Evolutionary conservation across 495 filamentous ascomycete species (phyloP).

Genomic region (Aspergillus bertholletiae): DNA sequence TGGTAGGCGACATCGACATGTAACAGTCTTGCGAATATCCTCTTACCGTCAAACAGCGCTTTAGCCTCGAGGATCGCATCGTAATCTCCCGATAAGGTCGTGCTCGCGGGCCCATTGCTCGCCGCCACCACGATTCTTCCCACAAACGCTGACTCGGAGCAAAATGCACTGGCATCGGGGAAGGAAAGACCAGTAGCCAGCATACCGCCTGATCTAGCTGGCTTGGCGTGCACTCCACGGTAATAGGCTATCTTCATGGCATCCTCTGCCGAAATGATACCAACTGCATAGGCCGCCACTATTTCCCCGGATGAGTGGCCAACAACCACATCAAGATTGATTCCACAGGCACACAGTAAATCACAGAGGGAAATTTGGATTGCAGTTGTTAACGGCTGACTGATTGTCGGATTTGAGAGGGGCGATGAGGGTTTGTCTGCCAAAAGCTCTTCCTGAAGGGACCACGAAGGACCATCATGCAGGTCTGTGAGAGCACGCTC

Average conservation of each 20-base stretch:
- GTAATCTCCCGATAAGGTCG: slow-evolving; percentile 37
- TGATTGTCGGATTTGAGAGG: neutral
- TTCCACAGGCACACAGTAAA: slow-evolving; percentile 14
- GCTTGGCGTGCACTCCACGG: slow-evolving; percentile 5
- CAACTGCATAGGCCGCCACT: slow-evolving; percentile 52
- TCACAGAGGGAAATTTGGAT: slow-evolving; percentile 20
- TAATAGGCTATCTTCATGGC: slow-evolving; percentile 27
- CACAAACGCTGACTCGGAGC: slow-evolving; percentile 24
- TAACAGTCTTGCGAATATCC: slow-evolving; percentile 34
- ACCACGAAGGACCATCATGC: slow-evolving; percentile 6
- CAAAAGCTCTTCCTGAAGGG: slow-evolving; percentile 4
- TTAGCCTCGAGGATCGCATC: slow-evolving; percentile 43
- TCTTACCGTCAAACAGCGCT: slow-evolving; percentile 38
- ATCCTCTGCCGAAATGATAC: slow-evolving; percentile 32
- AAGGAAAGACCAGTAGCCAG: slow-evolving; percentile 44
- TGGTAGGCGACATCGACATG: slow-evolving; percentile 55
- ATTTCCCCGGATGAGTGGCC: slow-evolving; percentile 61
- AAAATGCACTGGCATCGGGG: slow-evolving; percentile 46
- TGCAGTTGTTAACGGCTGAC: slow-evolving; percentile 19
- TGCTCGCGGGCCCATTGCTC: slow-evolving; percentile 30
- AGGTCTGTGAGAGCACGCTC: slow-evolving; percentile 25
- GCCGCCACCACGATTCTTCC: slow-evolving; percentile 29
- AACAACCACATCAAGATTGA: slow-evolving; percentile 29
- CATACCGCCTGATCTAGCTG: slow-evolving; percentile 48
- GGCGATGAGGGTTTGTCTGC: neutral